phyloP scores from a whole-genome alignment of 495 filamentous ascomycete genomes.

The Tuber aestivum region DNA sequence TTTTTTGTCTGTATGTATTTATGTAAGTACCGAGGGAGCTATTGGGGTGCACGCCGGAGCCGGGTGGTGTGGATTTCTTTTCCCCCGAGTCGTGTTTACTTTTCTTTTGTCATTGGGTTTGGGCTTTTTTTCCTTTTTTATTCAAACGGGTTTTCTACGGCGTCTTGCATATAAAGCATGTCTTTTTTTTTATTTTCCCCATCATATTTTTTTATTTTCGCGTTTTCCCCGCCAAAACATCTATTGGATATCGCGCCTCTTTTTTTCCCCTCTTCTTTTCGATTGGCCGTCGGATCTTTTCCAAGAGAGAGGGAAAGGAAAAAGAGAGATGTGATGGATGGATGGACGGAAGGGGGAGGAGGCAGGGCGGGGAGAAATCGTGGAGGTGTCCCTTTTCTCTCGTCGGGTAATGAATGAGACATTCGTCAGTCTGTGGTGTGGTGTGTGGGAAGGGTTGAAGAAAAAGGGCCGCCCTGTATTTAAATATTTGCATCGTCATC shows the following conservation, averaged over 20 bases:
- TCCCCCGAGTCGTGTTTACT: slow-evolving; percentile 17
- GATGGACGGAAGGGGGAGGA: slow-evolving; percentile 12
- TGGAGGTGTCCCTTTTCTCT: slow-evolving; percentile 42
- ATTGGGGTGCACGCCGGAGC: neutral
- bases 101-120: slow-evolving; percentile 22
- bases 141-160: slow-evolving; percentile 22
- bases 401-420: slow-evolving; percentile 10
- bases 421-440: neutral
- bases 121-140: slow-evolving; percentile 11
- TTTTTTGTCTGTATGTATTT: slow-evolving; percentile 5
- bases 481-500: slow-evolving; percentile 1
- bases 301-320: neutral
- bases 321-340: slow-evolving; percentile 15
- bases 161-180: slow-evolving; percentile 40
- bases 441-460: neutral
- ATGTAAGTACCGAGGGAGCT: neutral
- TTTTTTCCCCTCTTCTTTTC: neutral
- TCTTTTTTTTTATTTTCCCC: slow-evolving; percentile 23
- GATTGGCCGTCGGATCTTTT: slow-evolving; percentile 3
- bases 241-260: neutral
- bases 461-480: neutral
- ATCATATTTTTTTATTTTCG: slow-evolving; percentile 19
- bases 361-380: slow-evolving; percentile 18
- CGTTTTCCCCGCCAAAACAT: slow-evolving; percentile 10
- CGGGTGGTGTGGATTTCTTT: slow-evolving; percentile 9